phyloP scores from a whole-genome alignment of 768 basidiomycete species.

The Lactarius akahatsu region DNA sequence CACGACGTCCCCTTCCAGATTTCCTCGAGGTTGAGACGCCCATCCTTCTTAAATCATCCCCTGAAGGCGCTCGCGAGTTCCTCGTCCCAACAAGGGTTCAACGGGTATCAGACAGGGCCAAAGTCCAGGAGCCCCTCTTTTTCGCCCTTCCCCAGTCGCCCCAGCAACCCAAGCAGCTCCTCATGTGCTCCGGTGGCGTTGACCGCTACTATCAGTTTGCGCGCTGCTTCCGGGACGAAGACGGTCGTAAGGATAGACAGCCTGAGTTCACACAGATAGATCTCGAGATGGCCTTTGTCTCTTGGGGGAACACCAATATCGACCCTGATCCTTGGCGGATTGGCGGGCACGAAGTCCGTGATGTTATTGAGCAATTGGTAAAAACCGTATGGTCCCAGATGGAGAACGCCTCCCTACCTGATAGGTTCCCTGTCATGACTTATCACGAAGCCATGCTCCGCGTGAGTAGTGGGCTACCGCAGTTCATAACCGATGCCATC shows the following conservation, averaged over 20 bases:
- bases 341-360: conserved; percentile 79
- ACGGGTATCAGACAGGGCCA: conserved; percentile 28
- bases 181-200: conserved; percentile 87
- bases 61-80: conserved; percentile 90
- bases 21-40: conserved; percentile 96
- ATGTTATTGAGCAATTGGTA: conserved; percentile 73
- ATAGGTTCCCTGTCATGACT: conserved; percentile 76
- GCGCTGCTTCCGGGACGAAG: conserved; percentile 94
- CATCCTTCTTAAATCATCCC: conserved; percentile 83
- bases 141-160: conserved; percentile 94
- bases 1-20: conserved; percentile 45
- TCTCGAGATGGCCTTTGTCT: conserved; percentile 94
- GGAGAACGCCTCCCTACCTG: conserved; percentile 60
- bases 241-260: conserved; percentile 91
- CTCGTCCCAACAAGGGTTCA: conserved; percentile 26
- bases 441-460: conserved; percentile 89
- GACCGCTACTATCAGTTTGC: conserved; percentile 93
- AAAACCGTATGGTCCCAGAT: conserved; percentile 72
- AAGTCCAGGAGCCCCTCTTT: conserved; percentile 50
- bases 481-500: conserved; percentile 28
- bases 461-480: conserved; percentile 44
- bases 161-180: conserved; percentile 92
- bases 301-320: conserved; percentile 55
- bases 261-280: conserved; percentile 98
- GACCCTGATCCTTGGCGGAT: conserved; percentile 65